Evolutionary conservation across 208 protist genomes (phyloP).

Genomic region (Leptomonas pyrrhocoris): DNA sequence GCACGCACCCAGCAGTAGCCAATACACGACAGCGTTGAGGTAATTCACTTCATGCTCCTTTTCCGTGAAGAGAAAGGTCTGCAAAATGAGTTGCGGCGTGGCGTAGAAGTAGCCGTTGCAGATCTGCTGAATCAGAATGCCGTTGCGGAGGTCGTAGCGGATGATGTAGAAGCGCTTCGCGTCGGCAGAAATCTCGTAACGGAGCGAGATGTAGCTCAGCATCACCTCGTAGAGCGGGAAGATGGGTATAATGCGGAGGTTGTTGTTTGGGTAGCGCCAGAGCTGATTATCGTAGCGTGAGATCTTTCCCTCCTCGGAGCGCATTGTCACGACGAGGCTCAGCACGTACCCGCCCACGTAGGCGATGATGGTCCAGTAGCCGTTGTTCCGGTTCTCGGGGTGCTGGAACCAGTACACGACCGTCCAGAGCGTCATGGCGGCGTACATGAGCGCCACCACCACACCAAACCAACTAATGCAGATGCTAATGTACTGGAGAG

Average conservation of each 20-base stretch:
- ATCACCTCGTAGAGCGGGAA: slow-evolving; percentile 76
- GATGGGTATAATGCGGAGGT: slow-evolving; percentile 70
- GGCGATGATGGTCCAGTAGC: slow-evolving; percentile 79
- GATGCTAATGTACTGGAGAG: slow-evolving; percentile 44
- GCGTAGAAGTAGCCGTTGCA: slow-evolving; percentile 61
- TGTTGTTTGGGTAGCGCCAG: slow-evolving; percentile 75
- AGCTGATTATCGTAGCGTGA: slow-evolving; percentile 62
- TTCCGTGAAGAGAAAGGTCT: slow-evolving; percentile 62
- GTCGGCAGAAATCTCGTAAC: slow-evolving; percentile 58
- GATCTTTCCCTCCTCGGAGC: slow-evolving; percentile 70
- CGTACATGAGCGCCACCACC: slow-evolving; percentile 48
- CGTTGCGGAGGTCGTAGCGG: slow-evolving; percentile 82
- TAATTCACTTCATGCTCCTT: neutral
- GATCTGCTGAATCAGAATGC: slow-evolving; percentile 63
- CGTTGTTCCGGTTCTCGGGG: slow-evolving; percentile 39
- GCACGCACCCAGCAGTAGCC: slow-evolving; percentile 42
- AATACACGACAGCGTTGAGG: slow-evolving; percentile 29
- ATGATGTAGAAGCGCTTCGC: slow-evolving; percentile 77
- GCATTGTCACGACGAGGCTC: slow-evolving; percentile 63
- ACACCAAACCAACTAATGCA: slow-evolving; percentile 61
- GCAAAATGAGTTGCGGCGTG: slow-evolving; percentile 75
- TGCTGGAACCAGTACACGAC: slow-evolving; percentile 59
- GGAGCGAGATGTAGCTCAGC: slow-evolving; percentile 62
- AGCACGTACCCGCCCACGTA: slow-evolving; percentile 79
- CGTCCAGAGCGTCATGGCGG: slow-evolving; percentile 56